Evolutionary conservation across 2,329 filamentous ascomycete genomes (phyloP).

Genomic region (Emergomyces africanus): DNA sequence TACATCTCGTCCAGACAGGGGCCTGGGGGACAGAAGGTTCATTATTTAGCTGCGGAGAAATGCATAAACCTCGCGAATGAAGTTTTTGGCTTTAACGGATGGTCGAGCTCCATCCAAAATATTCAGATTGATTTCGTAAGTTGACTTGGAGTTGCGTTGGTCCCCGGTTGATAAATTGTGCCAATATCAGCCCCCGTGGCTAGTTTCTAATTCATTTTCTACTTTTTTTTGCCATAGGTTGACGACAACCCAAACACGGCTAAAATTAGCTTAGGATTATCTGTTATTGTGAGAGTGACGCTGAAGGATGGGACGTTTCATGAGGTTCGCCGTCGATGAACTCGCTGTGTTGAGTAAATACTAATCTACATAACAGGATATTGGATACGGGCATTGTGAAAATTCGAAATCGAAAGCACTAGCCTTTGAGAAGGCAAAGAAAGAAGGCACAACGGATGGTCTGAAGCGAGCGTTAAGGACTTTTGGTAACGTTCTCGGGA

Average conservation of each 20-base stretch:
- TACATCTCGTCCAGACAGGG: slow-evolving; percentile 83
- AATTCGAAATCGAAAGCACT: slow-evolving; percentile 92
- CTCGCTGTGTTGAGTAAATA: not conserved
- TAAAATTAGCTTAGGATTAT: slow-evolving; percentile 73
- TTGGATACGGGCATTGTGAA: slow-evolving; percentile 93
- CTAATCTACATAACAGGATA: slow-evolving; percentile 43
- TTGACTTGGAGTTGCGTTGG: slow-evolving; percentile 4
- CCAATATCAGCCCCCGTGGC: not conserved
- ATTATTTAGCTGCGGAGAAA: slow-evolving; percentile 94
- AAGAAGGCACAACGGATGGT: slow-evolving; percentile 91
- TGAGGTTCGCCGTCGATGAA: slow-evolving; percentile 42
- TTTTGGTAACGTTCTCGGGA: slow-evolving; percentile 95
- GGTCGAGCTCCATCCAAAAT: slow-evolving; percentile 91
- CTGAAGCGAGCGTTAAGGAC: slow-evolving; percentile 79
- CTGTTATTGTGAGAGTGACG: slow-evolving; percentile 81
- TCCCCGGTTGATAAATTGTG: not conserved
- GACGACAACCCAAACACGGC: slow-evolving; percentile 69
- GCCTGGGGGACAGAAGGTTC: slow-evolving; percentile 71
- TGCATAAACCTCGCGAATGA: slow-evolving; percentile 91
- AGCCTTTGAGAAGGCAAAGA: slow-evolving; percentile 97
- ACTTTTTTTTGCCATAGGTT: slow-evolving; percentile 32
- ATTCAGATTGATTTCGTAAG: slow-evolving; percentile 82
- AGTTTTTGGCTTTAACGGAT: slow-evolving; percentile 93
- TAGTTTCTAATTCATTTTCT: not conserved
- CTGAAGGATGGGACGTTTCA: slow-evolving; percentile 91